Percentiles rank a stretch among this genome's conserved stretches.
Evolutionary conservation across 1,139 yeast species (phyloP).

Genomic region (Magnusiomyces ingens): DNA sequence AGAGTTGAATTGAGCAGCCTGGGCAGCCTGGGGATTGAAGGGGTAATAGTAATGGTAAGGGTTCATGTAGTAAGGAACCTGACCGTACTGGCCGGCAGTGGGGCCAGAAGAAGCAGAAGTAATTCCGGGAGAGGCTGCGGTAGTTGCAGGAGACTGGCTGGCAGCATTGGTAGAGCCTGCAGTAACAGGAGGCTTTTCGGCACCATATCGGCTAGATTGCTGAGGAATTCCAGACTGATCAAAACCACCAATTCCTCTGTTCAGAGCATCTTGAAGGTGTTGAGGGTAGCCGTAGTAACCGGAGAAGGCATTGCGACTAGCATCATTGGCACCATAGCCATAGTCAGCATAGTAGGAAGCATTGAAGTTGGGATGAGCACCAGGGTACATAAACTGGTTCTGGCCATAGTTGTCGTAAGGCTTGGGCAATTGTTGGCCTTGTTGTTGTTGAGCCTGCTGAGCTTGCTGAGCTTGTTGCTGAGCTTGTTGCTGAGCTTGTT

Average conservation of each 20-base stretch:
- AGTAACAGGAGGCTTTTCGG: constrained; percentile 5
- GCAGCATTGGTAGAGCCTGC: constrained; percentile 7
- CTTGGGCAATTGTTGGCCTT: constrained; percentile 19
- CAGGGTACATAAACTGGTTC: constrained; percentile 25
- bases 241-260: constrained; percentile 7
- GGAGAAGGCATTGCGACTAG: constrained; percentile 17
- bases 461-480: constrained; percentile 14
- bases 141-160: constrained; percentile 2
- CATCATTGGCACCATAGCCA: constrained; percentile 18
- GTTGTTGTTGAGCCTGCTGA: constrained; percentile 12
- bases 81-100: constrained; percentile 1
- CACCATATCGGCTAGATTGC: constrained; percentile 9
- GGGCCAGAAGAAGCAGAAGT: constrained; percentile 5
- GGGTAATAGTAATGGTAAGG: constrained; percentile 1
- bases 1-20: constrained; percentile 25
- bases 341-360: constrained; percentile 16
- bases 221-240: constrained; percentile 12
- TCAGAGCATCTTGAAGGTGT: constrained; percentile 14
- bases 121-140: constrained; percentile 4
- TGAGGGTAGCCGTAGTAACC: constrained; percentile 19
- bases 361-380: constrained; percentile 22
- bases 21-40: constrained; percentile 14
- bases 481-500: constrained; percentile 16
- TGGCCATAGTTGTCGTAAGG: constrained; percentile 21
- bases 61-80: constrained; percentile 2